Conservation (phyloP, 2,329 filamentous ascomycete species). For the Fusarium ramigenum region DNA sequence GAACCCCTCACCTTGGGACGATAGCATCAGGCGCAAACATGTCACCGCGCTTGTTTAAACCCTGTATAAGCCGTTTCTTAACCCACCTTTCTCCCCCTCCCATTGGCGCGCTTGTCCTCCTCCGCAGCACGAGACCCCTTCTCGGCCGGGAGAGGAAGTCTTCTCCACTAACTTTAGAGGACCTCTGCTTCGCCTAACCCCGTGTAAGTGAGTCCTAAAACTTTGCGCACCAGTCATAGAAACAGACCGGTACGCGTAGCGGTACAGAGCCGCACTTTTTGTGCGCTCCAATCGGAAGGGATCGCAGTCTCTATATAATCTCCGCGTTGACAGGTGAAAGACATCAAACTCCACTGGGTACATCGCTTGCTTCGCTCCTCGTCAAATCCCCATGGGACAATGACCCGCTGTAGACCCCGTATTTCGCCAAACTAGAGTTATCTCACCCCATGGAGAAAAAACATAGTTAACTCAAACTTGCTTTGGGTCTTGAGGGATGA, state of each 20-base stretch:
- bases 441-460: neutral
- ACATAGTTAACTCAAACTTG: neutral
- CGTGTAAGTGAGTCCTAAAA: neutral
- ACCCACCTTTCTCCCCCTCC: neutral
- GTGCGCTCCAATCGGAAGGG: constrained; percentile 18
- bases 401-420: constrained; percentile 10
- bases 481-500: neutral
- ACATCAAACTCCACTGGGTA: neutral
- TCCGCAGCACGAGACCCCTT: neutral
- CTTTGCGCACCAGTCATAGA: constrained; percentile 19
- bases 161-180: neutral
- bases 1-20: neutral
- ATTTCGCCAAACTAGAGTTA: constrained; percentile 8
- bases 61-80: neutral
- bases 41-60: neutral
- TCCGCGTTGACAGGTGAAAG: neutral
- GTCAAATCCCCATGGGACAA: constrained; percentile 4
- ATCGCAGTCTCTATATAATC: neutral
- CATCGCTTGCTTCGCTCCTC: neutral
- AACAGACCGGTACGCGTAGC: neutral
- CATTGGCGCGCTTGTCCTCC: neutral
- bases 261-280: constrained; percentile 2
- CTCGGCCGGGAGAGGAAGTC: neutral
- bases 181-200: neutral
- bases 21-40: neutral